Evolutionary conservation across 2,329 filamentous ascomycete species (phyloP).

Genomic region (Tolypocladium inflatum): DNA sequence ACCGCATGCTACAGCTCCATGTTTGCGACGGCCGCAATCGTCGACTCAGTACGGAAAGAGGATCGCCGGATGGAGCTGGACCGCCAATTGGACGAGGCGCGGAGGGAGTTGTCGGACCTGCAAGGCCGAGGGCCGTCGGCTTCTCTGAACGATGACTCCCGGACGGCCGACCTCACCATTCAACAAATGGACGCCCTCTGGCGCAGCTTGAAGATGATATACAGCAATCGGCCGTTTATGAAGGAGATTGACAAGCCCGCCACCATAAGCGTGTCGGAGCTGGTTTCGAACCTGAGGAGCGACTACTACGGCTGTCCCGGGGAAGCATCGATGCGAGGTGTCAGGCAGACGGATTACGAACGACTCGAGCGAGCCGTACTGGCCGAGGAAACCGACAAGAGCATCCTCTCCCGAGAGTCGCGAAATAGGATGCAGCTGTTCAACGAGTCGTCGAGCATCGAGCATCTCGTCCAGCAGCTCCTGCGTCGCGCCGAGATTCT

Average conservation of each 20-base stretch:
- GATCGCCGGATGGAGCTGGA: constrained; percentile 52
- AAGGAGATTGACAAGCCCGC: constrained; percentile 23
- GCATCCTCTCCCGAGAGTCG: constrained; percentile 11
- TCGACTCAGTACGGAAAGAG: constrained; percentile 52
- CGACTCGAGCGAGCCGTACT: constrained; percentile 18
- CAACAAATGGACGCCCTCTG: constrained; percentile 22
- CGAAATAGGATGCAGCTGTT: constrained; percentile 16
- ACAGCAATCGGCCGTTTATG: constrained; percentile 22
- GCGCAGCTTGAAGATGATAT: constrained; percentile 19
- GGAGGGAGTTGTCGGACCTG: constrained; percentile 32
- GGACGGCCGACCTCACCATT: constrained; percentile 9
- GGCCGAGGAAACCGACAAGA: constrained; percentile 15
- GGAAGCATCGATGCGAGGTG: constrained; percentile 9
- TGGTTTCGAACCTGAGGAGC: constrained; percentile 15
- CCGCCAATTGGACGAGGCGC: constrained; percentile 45
- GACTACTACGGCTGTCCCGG: constrained; percentile 18
- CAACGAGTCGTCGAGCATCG: constrained; percentile 14
- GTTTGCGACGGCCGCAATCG: constrained; percentile 53
- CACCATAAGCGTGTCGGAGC: constrained; percentile 14
- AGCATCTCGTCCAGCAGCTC: constrained; percentile 18
- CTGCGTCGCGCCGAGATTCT: constrained; percentile 15
- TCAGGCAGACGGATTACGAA: constrained; percentile 17
- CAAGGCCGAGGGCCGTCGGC: constrained; percentile 20
- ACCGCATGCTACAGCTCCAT: constrained; percentile 61
- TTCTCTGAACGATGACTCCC: constrained; percentile 3